Percentiles rank a stretch among this genome's conserved stretches.
These are phyloP conservation scores for Vitis rotundifolia DNA, from an alignment of 164 flowering plant species.

Conservation along the genomic window DNA sequence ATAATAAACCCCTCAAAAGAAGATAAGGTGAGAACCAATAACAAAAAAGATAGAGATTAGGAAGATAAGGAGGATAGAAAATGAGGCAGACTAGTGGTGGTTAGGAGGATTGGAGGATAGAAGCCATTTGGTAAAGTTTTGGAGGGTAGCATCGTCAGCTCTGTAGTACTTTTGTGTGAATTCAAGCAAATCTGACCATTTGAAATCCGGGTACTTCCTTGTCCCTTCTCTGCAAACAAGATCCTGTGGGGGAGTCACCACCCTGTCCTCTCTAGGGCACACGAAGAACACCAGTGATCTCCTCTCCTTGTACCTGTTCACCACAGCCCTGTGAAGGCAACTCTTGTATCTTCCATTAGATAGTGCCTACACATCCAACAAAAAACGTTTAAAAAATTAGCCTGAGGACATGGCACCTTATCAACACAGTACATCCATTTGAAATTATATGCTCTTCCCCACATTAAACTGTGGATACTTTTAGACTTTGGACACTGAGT, in stretches of 20 bases:
- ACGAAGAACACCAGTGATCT: slow-evolving; percentile 40
- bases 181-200: slow-evolving; percentile 29
- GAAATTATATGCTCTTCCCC: too few species aligned
- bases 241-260: slow-evolving; percentile 30
- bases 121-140: slow-evolving; percentile 23
- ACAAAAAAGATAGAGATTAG: too few species aligned
- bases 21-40: too few species aligned
- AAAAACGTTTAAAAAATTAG: too few species aligned
- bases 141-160: slow-evolving; percentile 27
- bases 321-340: slow-evolving; percentile 42
- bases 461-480: too few species aligned
- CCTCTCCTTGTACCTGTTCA: slow-evolving; percentile 27
- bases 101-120: slow-evolving; percentile 9
- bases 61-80: too few species aligned
- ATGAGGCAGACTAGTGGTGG: too few species aligned
- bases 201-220: slow-evolving; percentile 35
- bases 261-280: slow-evolving; percentile 38
- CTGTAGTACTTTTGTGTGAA: slow-evolving; percentile 34
- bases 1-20: too few species aligned
- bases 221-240: slow-evolving; percentile 14
- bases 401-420: too few species aligned
- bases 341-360: slow-evolving; percentile 42
- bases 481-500: too few species aligned
- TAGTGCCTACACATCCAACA: slow-evolving; percentile 26
- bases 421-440: too few species aligned